Percentiles rank a stretch among this genome's conserved stretches.
Evolutionary conservation across 805 yeast genomes (phyloP).

Genomic region (Dipodascus geniculatus): DNA sequence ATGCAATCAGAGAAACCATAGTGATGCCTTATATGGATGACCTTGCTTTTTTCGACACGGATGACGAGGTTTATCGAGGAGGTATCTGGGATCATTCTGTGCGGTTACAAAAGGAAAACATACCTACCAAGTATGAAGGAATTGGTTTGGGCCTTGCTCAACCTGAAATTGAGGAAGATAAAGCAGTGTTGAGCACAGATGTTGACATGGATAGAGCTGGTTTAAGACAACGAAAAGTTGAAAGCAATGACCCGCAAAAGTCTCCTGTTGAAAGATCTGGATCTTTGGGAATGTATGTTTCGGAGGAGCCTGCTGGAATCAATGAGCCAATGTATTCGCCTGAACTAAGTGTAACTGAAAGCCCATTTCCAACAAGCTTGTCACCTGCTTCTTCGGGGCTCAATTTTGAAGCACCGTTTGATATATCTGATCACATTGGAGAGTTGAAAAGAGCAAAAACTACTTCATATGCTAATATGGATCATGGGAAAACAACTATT

Average conservation of each 20-base stretch:
- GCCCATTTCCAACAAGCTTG: background rate
- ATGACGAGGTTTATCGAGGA: constrained; percentile 68
- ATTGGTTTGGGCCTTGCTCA: background rate
- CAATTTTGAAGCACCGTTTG: background rate
- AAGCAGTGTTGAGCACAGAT: constrained; percentile 3
- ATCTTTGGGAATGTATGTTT: background rate
- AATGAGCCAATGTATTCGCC: background rate
- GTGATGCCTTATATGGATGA: constrained; percentile 90
- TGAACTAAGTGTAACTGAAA: background rate
- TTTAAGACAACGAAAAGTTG: background rate
- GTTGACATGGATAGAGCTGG: background rate
- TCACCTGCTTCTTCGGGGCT: background rate
- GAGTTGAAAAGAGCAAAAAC: constrained; percentile 10
- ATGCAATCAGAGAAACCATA: constrained; percentile 64
- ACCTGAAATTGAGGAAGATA: constrained; percentile 6
- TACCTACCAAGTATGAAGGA: background rate
- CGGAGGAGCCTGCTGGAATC: background rate
- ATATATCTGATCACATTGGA: constrained; percentile 12
- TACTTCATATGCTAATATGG: background rate
- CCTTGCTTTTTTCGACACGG: constrained; percentile 54
- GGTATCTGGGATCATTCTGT: constrained; percentile 72
- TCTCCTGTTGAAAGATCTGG: background rate
- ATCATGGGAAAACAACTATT: constrained; percentile 10
- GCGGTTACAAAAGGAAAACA: constrained; percentile 14
- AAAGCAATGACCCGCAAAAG: background rate